Percentiles rank a stretch among this genome's conserved stretches.
phyloP scores from a whole-genome alignment of 768 basidiomycete genomes.

The Stropharia rugosoannulata region DNA sequence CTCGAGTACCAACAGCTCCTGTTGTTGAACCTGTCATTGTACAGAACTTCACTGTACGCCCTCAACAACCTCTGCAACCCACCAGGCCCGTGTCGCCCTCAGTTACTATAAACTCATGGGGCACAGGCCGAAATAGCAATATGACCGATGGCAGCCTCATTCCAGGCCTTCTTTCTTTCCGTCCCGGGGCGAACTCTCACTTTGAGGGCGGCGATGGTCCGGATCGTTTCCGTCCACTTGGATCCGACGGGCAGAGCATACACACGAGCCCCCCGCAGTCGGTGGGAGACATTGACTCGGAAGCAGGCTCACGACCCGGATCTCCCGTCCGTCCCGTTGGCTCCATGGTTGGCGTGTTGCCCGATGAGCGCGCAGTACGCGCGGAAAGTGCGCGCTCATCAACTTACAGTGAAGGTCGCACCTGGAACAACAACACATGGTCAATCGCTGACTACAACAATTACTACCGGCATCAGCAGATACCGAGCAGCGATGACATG shows the following conservation, averaged over 20 bases:
- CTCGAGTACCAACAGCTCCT: too few relatives aligned
- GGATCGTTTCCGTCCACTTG: constrained; percentile 1
- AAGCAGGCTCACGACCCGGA: constrained; percentile 1
- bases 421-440: neutral
- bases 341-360: constrained; percentile 25
- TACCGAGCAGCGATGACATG: too few relatives aligned
- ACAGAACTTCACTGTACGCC: too few relatives aligned
- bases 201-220: constrained; percentile 3
- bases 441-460: neutral
- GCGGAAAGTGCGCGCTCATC: neutral
- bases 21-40: too few relatives aligned
- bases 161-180: constrained; percentile 11
- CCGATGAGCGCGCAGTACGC: constrained; percentile 4
- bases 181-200: neutral
- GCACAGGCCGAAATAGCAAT: constrained; percentile 13
- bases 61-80: constrained; percentile 7
- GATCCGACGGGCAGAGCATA: constrained; percentile 12
- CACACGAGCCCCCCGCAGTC: constrained; percentile 11
- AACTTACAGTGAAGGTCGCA: neutral
- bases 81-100: neutral
- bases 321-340: constrained; percentile 19
- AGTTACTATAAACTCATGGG: constrained; percentile 13
- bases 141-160: constrained; percentile 17
- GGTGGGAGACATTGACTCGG: constrained; percentile 10
- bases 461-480: neutral